Evolutionary conservation across 805 yeast genomes (phyloP), one percentile per base, ranked within the genome.

Genomic region (Ascoidea rubescens): DNA sequence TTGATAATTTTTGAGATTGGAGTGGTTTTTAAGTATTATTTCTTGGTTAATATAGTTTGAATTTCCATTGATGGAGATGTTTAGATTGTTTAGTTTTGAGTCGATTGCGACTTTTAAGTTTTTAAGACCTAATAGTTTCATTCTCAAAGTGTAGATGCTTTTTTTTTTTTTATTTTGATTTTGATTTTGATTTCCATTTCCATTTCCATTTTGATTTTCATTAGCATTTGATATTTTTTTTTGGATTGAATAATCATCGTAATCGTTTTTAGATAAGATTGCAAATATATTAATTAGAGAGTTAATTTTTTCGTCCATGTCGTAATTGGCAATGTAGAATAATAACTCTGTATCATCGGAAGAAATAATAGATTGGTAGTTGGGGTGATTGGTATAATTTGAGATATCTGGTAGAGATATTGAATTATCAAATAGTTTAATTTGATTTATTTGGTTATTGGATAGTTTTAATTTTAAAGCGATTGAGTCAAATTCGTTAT

Each of bases 381-480:
- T 47, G 3, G 49, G 52, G 5, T 54, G 31, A 31, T 46, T 55
- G 31, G 56, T 54, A 31, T 52, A 55, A 44, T 50, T 52, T 6
- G 16, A 32, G 30, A 52, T 51, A 37, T 48, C 50, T 2, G 57
- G 59, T 10, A 32, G 68, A 62, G 5, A 76, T 64, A 0, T 77
- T 10, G 14, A 10, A 37, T 37, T 37, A 37, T 37, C 77, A 50
- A 63, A 59, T 4, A 56, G 52, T 44, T 64, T 60, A 14, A 76
- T 64, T 14, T 62, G 64, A 0, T 62, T 44, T 58, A 62, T 51
- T 51, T 67, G 48, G 31, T 56, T 52, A 1, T 54, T 57, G 17
- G 69, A 70, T 6, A 86, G 67, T 60, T 78, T 78, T 53, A 88
- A 70, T 5, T 84, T 74, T 47, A 89, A 71, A 14, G 79, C 79